These are phyloP conservation scores for Picea abies DNA, from an alignment of 83 land plant genomes.

Conservation along the genomic window DNA sequence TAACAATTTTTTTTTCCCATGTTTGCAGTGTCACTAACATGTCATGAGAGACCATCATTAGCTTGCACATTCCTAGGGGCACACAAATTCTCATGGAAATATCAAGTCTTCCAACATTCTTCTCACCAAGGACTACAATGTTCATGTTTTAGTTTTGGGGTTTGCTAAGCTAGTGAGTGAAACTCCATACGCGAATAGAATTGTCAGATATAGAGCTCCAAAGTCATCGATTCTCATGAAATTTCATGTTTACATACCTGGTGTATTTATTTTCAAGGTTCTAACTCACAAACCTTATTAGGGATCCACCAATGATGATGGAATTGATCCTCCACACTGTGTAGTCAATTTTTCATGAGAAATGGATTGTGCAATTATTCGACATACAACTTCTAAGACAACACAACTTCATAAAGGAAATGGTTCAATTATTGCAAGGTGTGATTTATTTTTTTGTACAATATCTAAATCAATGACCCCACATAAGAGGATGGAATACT, in stretches of 20 bases:
- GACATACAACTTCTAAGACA: neutral
- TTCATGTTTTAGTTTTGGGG: slow-evolving; percentile 14
- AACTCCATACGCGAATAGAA: neutral
- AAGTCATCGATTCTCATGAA: slow-evolving; percentile 9
- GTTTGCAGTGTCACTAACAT: no score
- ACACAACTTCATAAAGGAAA: neutral
- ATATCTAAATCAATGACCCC: neutral
- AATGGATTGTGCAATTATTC: slow-evolving; percentile 9
- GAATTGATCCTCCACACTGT: slow-evolving; percentile 18
- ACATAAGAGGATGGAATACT: neutral
- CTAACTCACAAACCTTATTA: slow-evolving; percentile 18
- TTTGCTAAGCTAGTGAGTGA: neutral
- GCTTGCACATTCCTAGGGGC: neutral
- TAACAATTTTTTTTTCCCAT: no score
- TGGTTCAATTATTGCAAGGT: neutral
- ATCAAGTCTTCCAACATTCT: slow-evolving; percentile 28
- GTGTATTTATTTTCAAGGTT: slow-evolving; percentile 20
- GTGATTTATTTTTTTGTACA: neutral
- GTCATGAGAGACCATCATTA: no score
- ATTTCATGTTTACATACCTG: slow-evolving; percentile 21
- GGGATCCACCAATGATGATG: neutral
- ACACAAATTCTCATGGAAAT: slow-evolving; percentile 26
- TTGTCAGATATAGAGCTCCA: slow-evolving; percentile 22
- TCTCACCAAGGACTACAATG: slow-evolving; percentile 12
- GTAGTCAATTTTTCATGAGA: neutral